A percentile compares a stretch with the other conserved stretches of the same genome.
Conservation (phyloP, 106 monocot species). For the Phalaenopsis equestris region DNA sequence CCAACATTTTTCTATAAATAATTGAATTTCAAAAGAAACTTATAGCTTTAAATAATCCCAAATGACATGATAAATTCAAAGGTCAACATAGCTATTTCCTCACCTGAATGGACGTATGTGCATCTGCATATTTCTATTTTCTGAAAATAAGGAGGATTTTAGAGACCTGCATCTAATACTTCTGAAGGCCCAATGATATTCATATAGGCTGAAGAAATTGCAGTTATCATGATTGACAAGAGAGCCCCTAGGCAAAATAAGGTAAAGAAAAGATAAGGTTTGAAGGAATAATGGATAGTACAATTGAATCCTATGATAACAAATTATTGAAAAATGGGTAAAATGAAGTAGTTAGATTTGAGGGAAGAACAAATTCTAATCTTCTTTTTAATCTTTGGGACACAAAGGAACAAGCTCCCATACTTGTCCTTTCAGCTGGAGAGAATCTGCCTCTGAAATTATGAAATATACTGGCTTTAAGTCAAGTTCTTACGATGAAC, state of each 20-base stretch:
- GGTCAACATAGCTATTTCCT: not conserved
- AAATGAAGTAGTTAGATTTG: not conserved
- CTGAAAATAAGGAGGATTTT: not conserved
- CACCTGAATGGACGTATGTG: not conserved
- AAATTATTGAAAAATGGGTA: not conserved
- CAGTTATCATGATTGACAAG: not conserved
- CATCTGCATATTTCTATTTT: conserved; percentile 1
- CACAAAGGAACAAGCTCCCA: not conserved
- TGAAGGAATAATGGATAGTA: not conserved
- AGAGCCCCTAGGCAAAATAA: not conserved
- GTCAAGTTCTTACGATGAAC: not conserved
- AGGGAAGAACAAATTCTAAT: not conserved
- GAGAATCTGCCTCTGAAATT: not conserved
- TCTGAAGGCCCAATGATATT: not conserved
- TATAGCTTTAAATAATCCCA: not conserved
- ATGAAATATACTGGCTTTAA: not conserved
- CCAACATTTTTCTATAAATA: too few species aligned
- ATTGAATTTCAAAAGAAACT: not conserved
- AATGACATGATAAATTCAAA: not conserved
- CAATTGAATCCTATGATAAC: conserved; percentile 5
- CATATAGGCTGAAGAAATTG: not conserved
- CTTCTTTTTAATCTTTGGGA: conserved; percentile 1
- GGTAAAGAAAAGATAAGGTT: not conserved
- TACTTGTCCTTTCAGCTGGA: not conserved
- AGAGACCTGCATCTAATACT: not conserved